Evolutionary conservation across 2,329 filamentous ascomycete species (phyloP), one percentile per base, ranked within the genome.

Genomic region (Dendryphion nanum): DNA sequence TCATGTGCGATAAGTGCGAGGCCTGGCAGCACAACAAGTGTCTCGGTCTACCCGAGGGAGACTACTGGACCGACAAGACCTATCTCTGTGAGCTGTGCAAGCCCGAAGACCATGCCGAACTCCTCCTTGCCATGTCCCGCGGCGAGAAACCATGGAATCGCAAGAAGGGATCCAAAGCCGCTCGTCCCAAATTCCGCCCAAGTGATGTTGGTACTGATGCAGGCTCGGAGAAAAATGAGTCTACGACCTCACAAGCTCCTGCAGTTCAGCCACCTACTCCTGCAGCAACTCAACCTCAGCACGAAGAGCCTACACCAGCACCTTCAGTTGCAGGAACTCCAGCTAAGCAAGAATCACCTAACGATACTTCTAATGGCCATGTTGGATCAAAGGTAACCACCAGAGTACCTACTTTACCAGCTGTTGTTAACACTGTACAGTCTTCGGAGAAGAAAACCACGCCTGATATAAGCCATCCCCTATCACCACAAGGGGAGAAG

Each of bases 1-100:
- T 98, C 57, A 89, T 86, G 44, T 98, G 93, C 72, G 93, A 98
- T 66, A 81, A 79, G 32, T 98, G 93, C 67, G 82, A 81, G 33
- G 91, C 85, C 29, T 98, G 93, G 93, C 93, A 98, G 68, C 93
- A 98, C 68, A 96, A 96, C 59, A 84, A 94, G 47, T 98, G 93
- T 63, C 88, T 98, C 74, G 89, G 88, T 37, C 80, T 96, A 56
- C 81, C 84, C 32, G 89, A 86, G 53, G 80, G 83, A 20, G 48
- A 56, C 86, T 44, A 77, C 86, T 66, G 63, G 61, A 54, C 61
- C 18, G 45, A 50, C 37, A 57, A 50, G 41, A 52, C 51, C 16
- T 98, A 98, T 71, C 94, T 85, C 68, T 98, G 93, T 69, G 93
- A 98, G 67, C 74, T 84, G 67, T 97, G 93, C 71, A 78, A 79